Evolutionary conservation across 306 rosid genomes (phyloP).

Genomic region (Cicer chorassanicum): DNA sequence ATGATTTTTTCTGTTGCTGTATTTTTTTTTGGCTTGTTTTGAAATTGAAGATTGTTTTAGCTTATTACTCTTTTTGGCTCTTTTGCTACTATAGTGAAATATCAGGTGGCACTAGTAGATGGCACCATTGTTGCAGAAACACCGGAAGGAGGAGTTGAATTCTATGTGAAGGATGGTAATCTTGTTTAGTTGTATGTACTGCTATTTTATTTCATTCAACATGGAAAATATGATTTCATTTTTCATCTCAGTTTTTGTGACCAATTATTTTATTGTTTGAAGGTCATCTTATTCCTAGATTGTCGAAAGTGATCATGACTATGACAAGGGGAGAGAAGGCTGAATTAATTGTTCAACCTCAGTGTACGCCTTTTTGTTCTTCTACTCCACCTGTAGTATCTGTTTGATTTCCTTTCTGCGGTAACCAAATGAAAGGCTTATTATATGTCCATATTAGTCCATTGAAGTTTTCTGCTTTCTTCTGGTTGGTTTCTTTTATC

Average conservation of each 20-base stretch:
- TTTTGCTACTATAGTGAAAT: conserved; percentile 59
- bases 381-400: conserved; percentile 28
- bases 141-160: conserved; percentile 63
- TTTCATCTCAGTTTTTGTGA: conserved; percentile 30
- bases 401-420: conserved; percentile 10
- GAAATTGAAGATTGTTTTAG: conserved; percentile 9
- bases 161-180: conserved; percentile 69
- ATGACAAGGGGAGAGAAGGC: conserved; percentile 75
- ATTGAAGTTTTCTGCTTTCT: conserved; percentile 24
- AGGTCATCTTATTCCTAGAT: conserved; percentile 63
- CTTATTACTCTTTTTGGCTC: conserved; percentile 28
- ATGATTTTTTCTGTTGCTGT: conserved; percentile 28
- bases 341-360: conserved; percentile 71
- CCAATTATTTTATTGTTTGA: conserved; percentile 36
- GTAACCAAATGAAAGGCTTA: conserved; percentile 7
- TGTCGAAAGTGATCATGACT: conserved; percentile 64
- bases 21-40: conserved; percentile 8
- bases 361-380: conserved; percentile 54
- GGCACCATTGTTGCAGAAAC: conserved; percentile 65
- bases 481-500: conserved; percentile 7
- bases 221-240: not conserved
- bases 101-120: conserved; percentile 56
- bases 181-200: conserved; percentile 18
- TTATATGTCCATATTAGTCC: not conserved
- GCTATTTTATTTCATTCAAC: not conserved